These are phyloP conservation scores for Russula lepida DNA, from an alignment of 768 basidiomycete species.

Conservation along the genomic window DNA sequence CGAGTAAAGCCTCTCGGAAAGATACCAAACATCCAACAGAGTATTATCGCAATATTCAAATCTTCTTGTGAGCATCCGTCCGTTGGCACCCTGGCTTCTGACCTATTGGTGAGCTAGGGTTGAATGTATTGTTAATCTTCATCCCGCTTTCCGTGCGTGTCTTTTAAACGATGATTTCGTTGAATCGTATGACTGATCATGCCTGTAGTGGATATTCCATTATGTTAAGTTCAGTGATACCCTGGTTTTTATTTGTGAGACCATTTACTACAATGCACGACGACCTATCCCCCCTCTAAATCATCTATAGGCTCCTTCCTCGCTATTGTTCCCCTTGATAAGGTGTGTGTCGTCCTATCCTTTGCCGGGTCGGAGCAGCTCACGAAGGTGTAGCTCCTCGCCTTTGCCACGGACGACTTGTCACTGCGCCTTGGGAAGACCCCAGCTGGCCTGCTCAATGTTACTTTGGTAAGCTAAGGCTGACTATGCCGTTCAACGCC, in stretches of 20 bases:
- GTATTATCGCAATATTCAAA: constrained; percentile 45
- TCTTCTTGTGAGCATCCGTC: constrained; percentile 46
- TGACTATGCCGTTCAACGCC: background rate
- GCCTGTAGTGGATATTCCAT: constrained; percentile 61
- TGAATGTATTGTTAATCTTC: constrained; percentile 62
- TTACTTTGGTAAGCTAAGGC: constrained; percentile 60
- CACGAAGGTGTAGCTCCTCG: constrained; percentile 45
- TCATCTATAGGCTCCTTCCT: constrained; percentile 55
- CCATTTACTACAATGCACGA: background rate
- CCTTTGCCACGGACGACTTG: constrained; percentile 80
- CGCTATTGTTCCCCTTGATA: constrained; percentile 78
- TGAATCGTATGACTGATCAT: constrained; percentile 1
- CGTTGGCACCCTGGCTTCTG: background rate
- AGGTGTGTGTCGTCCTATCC: constrained; percentile 33
- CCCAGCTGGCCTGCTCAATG: constrained; percentile 75
- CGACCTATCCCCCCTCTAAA: background rate
- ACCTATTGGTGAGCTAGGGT: constrained; percentile 33
- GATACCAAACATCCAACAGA: constrained; percentile 39
- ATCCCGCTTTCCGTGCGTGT: constrained; percentile 59
- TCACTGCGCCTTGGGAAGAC: constrained; percentile 78
- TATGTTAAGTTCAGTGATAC: constrained; percentile 49
- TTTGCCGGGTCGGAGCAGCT: background rate
- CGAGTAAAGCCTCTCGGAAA: constrained; percentile 29
- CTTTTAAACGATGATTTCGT: background rate
- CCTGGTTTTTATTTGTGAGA: constrained; percentile 66